phyloP scores from a whole-genome alignment of 345 rosid species.

The Eucalyptus pauciflora region DNA sequence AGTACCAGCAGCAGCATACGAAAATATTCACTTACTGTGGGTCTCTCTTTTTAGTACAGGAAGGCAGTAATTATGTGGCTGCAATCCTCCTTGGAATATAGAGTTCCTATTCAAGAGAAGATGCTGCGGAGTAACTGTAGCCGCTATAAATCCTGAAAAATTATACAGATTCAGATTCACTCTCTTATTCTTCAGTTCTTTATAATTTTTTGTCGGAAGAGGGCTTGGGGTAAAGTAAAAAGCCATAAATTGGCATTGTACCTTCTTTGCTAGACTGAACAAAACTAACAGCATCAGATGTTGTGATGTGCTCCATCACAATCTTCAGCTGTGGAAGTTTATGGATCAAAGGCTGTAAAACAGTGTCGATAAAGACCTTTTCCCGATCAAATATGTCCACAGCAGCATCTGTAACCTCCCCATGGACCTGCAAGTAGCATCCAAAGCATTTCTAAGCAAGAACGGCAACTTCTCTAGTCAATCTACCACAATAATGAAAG shows the following conservation, averaged over 20 bases:
- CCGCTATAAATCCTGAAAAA: slow-evolving; percentile 56
- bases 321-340: slow-evolving; percentile 67
- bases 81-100: slow-evolving; percentile 89
- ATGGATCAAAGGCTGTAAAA: slow-evolving; percentile 60
- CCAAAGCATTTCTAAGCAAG: background rate
- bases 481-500: background rate
- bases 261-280: slow-evolving; percentile 84
- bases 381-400: slow-evolving; percentile 89
- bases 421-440: slow-evolving; percentile 59
- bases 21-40: slow-evolving; percentile 38
- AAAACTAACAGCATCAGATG: slow-evolving; percentile 75
- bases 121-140: slow-evolving; percentile 96
- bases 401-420: slow-evolving; percentile 85
- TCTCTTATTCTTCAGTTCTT: background rate
- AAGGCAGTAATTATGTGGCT: slow-evolving; percentile 90
- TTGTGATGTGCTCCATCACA: slow-evolving; percentile 94
- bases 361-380: slow-evolving; percentile 72
- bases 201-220: background rate
- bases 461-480: background rate
- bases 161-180: background rate
- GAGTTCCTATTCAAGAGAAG: slow-evolving; percentile 88
- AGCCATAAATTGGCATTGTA: background rate
- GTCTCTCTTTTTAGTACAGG: slow-evolving; percentile 89
- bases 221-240: background rate
- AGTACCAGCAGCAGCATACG: background rate